These are phyloP conservation scores for Pterulicium gracile DNA, from an alignment of 1,284 basidiomycete genomes.

Conservation along the genomic window DNA sequence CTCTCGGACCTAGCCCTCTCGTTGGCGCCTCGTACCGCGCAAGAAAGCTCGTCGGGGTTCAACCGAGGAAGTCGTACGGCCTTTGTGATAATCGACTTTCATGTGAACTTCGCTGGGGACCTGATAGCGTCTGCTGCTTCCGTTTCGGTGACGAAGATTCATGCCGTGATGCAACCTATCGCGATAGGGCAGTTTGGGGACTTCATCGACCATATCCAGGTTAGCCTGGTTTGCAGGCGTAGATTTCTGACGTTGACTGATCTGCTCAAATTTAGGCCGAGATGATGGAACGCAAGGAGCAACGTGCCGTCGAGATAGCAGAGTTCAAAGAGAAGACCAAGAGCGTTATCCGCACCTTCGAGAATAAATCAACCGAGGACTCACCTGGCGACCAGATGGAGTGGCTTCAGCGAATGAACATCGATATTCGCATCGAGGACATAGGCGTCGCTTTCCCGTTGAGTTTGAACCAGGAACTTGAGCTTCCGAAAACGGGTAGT, in stretches of 20 bases:
- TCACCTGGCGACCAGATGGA: constrained; percentile 22
- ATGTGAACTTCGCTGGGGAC: constrained; percentile 26
- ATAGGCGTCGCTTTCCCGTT: constrained; percentile 83
- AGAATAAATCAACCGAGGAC: constrained; percentile 36
- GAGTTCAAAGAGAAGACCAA: constrained; percentile 77
- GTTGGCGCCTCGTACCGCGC: constrained; percentile 44
- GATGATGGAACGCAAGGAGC: constrained; percentile 58
- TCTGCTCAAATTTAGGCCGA: constrained; percentile 43
- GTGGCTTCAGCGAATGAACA: constrained; percentile 58
- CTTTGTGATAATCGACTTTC: constrained; percentile 73
- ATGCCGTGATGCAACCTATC: constrained; percentile 87
- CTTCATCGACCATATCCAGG: constrained; percentile 76
- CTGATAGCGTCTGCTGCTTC: constrained; percentile 21
- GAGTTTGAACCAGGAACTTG: constrained; percentile 41
- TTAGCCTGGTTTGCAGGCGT: constrained; percentile 17
- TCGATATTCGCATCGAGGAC: constrained; percentile 55
- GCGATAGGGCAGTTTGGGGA: constrained; percentile 84
- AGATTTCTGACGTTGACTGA: constrained; percentile 6
- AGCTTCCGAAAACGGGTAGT: constrained; percentile 28
- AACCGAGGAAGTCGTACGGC: constrained; percentile 63
- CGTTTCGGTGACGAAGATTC: constrained; percentile 59
- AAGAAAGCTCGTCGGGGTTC: constrained; percentile 26
- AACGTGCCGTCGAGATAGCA: constrained; percentile 64
- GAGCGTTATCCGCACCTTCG: constrained; percentile 63
- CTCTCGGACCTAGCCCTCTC: constrained; percentile 67